Evolutionary conservation across 1,284 basidiomycete species (phyloP), one percentile per base, ranked within the genome.

Genomic region (Vanrija humicola): DNA sequence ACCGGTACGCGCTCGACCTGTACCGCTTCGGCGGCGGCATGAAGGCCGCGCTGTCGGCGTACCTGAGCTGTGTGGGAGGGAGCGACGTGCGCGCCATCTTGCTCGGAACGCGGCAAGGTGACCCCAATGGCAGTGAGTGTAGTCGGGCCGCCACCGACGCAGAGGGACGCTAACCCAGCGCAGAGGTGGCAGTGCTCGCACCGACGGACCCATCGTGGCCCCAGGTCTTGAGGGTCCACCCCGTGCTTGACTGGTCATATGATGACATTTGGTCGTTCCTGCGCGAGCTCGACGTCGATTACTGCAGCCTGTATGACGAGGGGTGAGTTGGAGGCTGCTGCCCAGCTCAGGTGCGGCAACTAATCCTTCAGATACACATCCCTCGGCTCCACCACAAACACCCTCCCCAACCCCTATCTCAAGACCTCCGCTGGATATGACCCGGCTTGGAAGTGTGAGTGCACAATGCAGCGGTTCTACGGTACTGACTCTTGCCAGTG

Each of bases 181-280:
- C 69, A 63, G 84, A 79, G 29, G 82, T 95, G 44, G 81, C 84
- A 0, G 82, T 84, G 61, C 82, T 85, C 46, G 87, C 87, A 62
- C 86, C 83, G 64, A 95, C 91, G 6, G 93, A 97, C 74, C 77
- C 82, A 0, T 87, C 82, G 50, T 98, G 95, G 95, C 94, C 95
- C 5, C 72, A 77, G 4, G 90, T 95, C 57, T 87, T 94, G 69
- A 85, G 95, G 19, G 85, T 98, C 26, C 95, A 98, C 72, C 95
- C 96, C 0, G 90, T 98, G 65, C 88, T 98, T 48, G 87, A 97
- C 70, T 98, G 95, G 95, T 80, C 84, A 0, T 98, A 98, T 75
- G 70, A 77, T 2, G 85, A 96, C 59, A 84, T 98, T 2, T 98
- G 96, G 96, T 77, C 79, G 1, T 98, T 95, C 77, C 78, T 98